Evolutionary conservation across 306 rosid species (phyloP), one percentile per base, ranked within the genome.

Genomic region (Prunus mongolica): DNA sequence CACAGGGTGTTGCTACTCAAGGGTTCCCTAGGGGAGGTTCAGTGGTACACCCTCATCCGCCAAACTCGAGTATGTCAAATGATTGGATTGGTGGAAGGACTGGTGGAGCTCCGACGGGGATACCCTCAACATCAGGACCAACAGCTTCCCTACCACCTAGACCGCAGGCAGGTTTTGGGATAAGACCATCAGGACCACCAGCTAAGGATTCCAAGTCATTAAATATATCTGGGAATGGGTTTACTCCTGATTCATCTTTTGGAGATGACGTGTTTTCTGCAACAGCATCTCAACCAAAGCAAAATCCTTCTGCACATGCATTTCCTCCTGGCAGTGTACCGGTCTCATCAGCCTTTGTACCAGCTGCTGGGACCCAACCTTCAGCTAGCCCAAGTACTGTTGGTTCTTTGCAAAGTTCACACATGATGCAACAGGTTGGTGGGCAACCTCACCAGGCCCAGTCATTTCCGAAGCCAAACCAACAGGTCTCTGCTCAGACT

Each of bases 261-360:
- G 96, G 93, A 82, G 91, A 89, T 80, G 96, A 88, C 80, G 52
- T 79, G 69, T 91, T 96, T 80, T 90, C 96, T 67, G 85, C 96
- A 54, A 77, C 61, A 72, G 71, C 90, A 65, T 77, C 88, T 82
- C 88, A 87, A 79, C 86, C 85, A 16, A 89, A 83, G 75, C 88
- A 84, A 82, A 84, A 79, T 77, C 71, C 86, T 69, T 79, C 97
- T 76, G 65, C 85, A 1, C 84, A 69, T 63, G 84, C 86, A 46
- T 79, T 83, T 82, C 68, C 87, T 64, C 77, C 85, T 24, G 79
- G 79, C 69, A 89, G 68, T 73, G 68, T 77, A 12, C 77, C 73
- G 52, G 80, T 77, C 79, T 73, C 97, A 71, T 78, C 93, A 45
- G 81, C 88, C 63, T 57, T 67, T 77, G 87, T 78, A 67, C 91